Percentiles rank a stretch among this genome's conserved stretches.
Evolutionary conservation across 345 rosid species (phyloP).

Genomic region (Brassica juncea): DNA sequence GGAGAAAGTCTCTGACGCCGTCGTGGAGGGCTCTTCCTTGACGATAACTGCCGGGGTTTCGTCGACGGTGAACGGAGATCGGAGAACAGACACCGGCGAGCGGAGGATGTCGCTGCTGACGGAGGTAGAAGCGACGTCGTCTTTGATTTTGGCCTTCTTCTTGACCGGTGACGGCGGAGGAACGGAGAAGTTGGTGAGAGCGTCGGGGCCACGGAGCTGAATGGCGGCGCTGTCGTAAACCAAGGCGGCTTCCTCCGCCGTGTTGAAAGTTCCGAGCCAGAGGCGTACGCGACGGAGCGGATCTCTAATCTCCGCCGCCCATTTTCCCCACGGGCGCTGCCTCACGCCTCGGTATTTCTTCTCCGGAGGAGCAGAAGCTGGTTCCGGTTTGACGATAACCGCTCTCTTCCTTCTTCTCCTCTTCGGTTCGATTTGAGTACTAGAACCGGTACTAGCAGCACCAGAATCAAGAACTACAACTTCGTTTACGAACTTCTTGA

Average conservation of each 20-base stretch:
- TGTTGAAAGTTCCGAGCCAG: slow-evolving; percentile 89
- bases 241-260: slow-evolving; percentile 94
- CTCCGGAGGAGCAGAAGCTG: slow-evolving; percentile 18
- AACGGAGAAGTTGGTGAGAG: slow-evolving; percentile 73
- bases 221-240: slow-evolving; percentile 94
- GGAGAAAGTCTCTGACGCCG: slow-evolving; percentile 45
- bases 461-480: slow-evolving; percentile 48
- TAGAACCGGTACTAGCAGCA: neutral
- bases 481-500: slow-evolving; percentile 73
- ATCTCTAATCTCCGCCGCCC: slow-evolving; percentile 99
- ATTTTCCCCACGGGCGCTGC: slow-evolving; percentile 97
- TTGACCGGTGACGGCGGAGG: slow-evolving; percentile 28
- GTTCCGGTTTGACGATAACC: slow-evolving; percentile 11
- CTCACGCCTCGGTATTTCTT: slow-evolving; percentile 88
- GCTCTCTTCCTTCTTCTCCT: slow-evolving; percentile 17
- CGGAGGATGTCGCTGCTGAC: slow-evolving; percentile 47
- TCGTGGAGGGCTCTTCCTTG: slow-evolving; percentile 34
- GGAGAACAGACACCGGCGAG: slow-evolving; percentile 84
- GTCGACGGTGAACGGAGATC: slow-evolving; percentile 47
- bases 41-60: slow-evolving; percentile 24
- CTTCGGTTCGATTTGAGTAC: neutral
- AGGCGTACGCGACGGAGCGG: slow-evolving; percentile 70
- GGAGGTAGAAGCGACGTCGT: slow-evolving; percentile 39
- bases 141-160: neutral
- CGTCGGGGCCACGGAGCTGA: slow-evolving; percentile 89